Evolutionary conservation across 2,329 filamentous ascomycete species (phyloP).

Genomic region (Penicillium olsonii): DNA sequence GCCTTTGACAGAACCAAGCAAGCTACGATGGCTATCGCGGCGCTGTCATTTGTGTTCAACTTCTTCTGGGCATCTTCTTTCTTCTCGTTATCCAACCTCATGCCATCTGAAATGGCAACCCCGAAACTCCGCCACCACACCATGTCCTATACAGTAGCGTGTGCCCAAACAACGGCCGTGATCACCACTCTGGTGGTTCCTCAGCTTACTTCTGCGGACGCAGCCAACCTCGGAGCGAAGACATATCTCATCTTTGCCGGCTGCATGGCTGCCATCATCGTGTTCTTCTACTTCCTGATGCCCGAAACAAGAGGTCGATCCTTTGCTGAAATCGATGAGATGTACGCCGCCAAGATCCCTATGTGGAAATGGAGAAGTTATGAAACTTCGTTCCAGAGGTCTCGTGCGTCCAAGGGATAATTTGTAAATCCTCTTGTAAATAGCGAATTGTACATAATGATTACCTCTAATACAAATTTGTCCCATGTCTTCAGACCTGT

Average conservation of each 20-base stretch:
- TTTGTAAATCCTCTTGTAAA: too few species aligned
- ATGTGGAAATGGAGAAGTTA: conserved; percentile 37
- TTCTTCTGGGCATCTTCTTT: conserved; percentile 43
- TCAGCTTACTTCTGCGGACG: conserved; percentile 36
- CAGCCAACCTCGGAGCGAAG: conserved; percentile 35
- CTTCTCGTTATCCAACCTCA: conserved; percentile 35
- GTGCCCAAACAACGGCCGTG: conserved; percentile 39
- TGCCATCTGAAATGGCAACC: conserved; percentile 41
- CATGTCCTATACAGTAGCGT: conserved; percentile 40
- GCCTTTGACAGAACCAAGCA: conserved; percentile 31
- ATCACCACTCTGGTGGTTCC: conserved; percentile 44
- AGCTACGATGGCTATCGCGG: conserved; percentile 32
- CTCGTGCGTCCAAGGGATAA: conserved; percentile 1
- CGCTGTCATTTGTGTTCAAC: conserved; percentile 38
- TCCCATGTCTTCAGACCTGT: too few species aligned
- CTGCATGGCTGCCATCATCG: conserved; percentile 32
- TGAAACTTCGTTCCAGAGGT: conserved; percentile 24
- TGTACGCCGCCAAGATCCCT: conserved; percentile 34
- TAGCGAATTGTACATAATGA: background rate
- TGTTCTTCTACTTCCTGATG: conserved; percentile 32
- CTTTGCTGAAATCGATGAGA: conserved; percentile 38
- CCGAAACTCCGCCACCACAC: conserved; percentile 40
- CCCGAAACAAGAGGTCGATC: conserved; percentile 34
- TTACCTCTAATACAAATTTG: too few species aligned
- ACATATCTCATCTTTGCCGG: conserved; percentile 38